Evolutionary conservation across 75 land plant genomes (phyloP), one percentile per base, ranked within the genome.

Genomic region (Gnetum montanum): DNA sequence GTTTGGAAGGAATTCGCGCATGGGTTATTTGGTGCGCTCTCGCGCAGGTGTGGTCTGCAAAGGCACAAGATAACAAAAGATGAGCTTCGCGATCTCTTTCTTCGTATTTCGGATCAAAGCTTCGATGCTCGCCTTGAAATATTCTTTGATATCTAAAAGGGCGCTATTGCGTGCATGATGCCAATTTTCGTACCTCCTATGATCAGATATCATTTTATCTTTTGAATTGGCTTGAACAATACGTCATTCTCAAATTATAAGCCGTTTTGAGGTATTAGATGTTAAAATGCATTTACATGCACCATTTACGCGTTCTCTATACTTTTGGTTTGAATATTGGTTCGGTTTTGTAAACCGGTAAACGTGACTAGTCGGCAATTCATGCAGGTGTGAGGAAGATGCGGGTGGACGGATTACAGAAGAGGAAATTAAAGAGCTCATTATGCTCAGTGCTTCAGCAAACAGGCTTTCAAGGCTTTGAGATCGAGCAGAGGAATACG

Each of bases 361-460:
- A n/a, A n/a, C n/a, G n/a, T n/a, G n/a, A n/a, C n/a, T n/a, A n/a
- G n/a, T n/a, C n/a, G n/a, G 10, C 11, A n/a, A 30, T 16, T 4
- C 31, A 15, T 35, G 13, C 55, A 68, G 70, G 70, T 68, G 47
- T 35, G 70, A 68, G 15, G 53, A 49, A 22, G 62, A 68, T 49
- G 66, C 70, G 24, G 70, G 62, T 28, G 70, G 70, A n/a, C 58
- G 43, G 10, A 50, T 68, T 6, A 49, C 70, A 2, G 58, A 68
- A 46, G 70, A 62, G 19, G 70, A 68, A 53, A 46, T 68, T 3
- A 49, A 68, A 48, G 70, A 68, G 66, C 67, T 68, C 26, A 61
- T 68, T 16, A 41, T 33, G 47, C 67, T 68, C 11, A 68, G 70
- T 52, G 70, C 70, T 16, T 61, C 70, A 8, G 64, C 70, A 0